Conservation (phyloP, 2,329 filamentous ascomycete species). For the Diaporthe humulicola region DNA sequence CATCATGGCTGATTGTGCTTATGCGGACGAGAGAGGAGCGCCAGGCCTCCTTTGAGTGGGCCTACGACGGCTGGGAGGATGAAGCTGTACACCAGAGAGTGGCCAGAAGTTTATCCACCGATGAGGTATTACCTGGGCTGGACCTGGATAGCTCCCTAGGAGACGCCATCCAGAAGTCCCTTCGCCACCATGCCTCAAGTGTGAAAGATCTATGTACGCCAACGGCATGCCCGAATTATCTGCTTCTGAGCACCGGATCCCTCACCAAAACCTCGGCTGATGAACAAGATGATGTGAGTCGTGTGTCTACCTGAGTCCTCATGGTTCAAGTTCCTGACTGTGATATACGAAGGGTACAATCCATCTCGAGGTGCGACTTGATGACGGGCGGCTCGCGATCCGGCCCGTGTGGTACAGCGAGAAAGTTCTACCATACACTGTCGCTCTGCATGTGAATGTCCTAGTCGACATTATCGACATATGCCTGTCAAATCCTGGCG, state of each 20-base stretch:
- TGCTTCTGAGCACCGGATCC: constrained; percentile 42
- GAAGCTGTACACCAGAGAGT: constrained; percentile 39
- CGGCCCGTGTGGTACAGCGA: constrained; percentile 57
- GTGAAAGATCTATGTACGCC: not conserved
- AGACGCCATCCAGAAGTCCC: constrained; percentile 47
- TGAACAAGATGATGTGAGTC: constrained; percentile 45
- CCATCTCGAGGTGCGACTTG: constrained; percentile 50
- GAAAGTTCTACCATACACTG: constrained; percentile 57
- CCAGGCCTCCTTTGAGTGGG: constrained; percentile 55
- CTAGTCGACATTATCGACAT: constrained; percentile 56
- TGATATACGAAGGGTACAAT: constrained; percentile 45
- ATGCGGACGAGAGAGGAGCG: constrained; percentile 56
- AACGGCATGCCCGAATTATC: constrained; percentile 6
- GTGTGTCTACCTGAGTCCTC: not conserved
- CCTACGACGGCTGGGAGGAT: constrained; percentile 45
- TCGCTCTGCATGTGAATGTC: constrained; percentile 56
- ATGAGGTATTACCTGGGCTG: constrained; percentile 50
- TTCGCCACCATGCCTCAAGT: constrained; percentile 42
- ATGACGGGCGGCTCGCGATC: constrained; percentile 48
- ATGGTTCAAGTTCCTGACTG: not conserved
- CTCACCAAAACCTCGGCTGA: constrained; percentile 34
- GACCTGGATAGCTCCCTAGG: constrained; percentile 46
- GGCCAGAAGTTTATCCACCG: constrained; percentile 45
- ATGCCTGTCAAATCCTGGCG: constrained; percentile 48
- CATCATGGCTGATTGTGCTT: constrained; percentile 60